Evolutionary conservation across 2,329 filamentous ascomycete species (phyloP).

Genomic region (Xylaria sp.): DNA sequence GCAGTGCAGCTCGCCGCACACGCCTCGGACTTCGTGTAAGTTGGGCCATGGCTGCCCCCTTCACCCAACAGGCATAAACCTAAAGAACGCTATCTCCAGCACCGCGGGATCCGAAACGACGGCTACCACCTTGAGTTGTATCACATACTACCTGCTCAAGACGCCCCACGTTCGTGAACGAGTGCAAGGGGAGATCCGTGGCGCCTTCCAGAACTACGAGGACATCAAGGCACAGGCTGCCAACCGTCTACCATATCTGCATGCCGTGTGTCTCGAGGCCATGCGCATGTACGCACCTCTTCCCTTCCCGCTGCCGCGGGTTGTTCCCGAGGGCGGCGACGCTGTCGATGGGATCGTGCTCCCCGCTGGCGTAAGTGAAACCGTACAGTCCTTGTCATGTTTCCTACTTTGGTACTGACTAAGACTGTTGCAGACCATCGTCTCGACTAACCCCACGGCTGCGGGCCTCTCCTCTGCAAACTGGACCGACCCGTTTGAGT

Average conservation of each 20-base stretch:
- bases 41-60: background rate
- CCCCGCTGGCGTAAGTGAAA: conserved; percentile 19
- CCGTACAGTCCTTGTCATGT: too few relatives aligned
- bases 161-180: background rate
- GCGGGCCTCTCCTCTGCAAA: too few relatives aligned
- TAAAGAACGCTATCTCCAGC: background rate
- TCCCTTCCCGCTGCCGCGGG: conserved; percentile 24
- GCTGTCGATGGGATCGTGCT: conserved; percentile 18
- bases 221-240: conserved; percentile 26
- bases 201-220: conserved; percentile 19
- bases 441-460: too few relatives aligned
- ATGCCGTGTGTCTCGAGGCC: conserved; percentile 20
- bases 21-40: conserved; percentile 11
- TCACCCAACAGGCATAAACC: background rate
- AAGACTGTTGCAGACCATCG: too few relatives aligned
- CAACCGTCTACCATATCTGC: conserved; percentile 21
- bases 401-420: too few relatives aligned
- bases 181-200: conserved; percentile 18
- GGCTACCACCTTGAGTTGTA: conserved; percentile 8
- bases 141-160: conserved; percentile 10
- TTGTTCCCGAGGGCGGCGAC: conserved; percentile 23
- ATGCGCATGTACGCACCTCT: conserved; percentile 18
- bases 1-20: conserved; percentile 16
- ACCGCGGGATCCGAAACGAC: conserved; percentile 24
- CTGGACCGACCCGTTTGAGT: conserved; percentile 11